Conservation (phyloP, 805 yeast genomes). For the Saturnispora ahearnii region DNA sequence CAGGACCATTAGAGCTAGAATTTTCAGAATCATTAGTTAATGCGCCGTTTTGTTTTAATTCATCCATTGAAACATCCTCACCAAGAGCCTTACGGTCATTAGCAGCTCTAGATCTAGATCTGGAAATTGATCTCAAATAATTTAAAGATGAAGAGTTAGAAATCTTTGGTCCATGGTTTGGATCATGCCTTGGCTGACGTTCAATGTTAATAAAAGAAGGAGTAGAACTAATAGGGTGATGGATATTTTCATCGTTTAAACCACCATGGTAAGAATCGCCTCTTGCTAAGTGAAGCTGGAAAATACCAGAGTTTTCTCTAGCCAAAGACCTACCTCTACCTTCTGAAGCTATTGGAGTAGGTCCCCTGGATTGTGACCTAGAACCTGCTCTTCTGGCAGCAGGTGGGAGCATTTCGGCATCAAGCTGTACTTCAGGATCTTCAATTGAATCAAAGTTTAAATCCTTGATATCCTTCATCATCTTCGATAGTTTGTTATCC, state of each 20-base stretch:
- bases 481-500: constrained; percentile 8
- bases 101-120: constrained; percentile 49
- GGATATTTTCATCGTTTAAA: constrained; percentile 29
- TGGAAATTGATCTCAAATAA: constrained; percentile 56
- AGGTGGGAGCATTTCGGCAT: constrained; percentile 33
- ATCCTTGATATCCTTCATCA: constrained; percentile 1
- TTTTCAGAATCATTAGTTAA: constrained; percentile 36
- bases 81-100: constrained; percentile 28
- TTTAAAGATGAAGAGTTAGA: constrained; percentile 34
- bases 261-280: constrained; percentile 70
- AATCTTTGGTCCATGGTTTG: constrained; percentile 22
- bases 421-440: constrained; percentile 30
- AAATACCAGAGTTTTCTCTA: constrained; percentile 25
- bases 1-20: constrained; percentile 38
- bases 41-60: constrained; percentile 49
- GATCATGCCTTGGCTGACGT: constrained; percentile 34
- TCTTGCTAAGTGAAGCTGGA: constrained; percentile 58
- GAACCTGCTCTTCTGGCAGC: constrained; percentile 39
- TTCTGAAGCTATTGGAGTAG: constrained; percentile 16
- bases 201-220: constrained; percentile 27
- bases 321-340: constrained; percentile 18
- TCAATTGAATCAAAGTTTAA: constrained; percentile 23
- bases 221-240: constrained; percentile 1
- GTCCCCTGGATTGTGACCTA: constrained; percentile 16
- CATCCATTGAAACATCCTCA: constrained; percentile 26